phyloP scores from a whole-genome alignment of 2,329 filamentous ascomycete genomes.

The Sphaerulina populicola region DNA sequence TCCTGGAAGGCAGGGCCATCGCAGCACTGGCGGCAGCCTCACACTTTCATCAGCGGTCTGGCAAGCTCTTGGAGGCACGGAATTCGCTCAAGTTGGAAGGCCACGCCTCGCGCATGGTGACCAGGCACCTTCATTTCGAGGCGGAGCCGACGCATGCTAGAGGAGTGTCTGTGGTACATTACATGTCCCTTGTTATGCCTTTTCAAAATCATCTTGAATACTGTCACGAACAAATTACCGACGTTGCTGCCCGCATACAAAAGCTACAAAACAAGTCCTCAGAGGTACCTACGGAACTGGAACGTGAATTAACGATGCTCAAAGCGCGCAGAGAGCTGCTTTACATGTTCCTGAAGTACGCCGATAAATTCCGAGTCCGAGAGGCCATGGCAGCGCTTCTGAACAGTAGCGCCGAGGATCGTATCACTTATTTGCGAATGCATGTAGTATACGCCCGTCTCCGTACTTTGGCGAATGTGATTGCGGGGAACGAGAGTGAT shows the following conservation, averaged over 20 bases:
- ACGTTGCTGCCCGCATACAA: not conserved
- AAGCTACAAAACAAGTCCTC: not conserved
- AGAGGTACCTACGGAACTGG: not conserved
- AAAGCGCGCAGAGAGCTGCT: not conserved
- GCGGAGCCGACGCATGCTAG: slow-evolving; percentile 6
- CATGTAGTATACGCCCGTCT: not conserved
- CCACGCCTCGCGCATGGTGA: slow-evolving; percentile 14
- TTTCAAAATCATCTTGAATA: not conserved
- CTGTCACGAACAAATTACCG: not conserved
- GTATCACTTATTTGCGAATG: slow-evolving; percentile 1
- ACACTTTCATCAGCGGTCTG: not conserved
- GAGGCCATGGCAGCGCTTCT: slow-evolving; percentile 8
- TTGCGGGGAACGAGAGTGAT: not conserved
- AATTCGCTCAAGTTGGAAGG: not conserved
- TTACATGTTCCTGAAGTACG: not conserved
- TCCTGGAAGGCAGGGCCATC: slow-evolving; percentile 8
- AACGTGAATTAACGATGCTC: not conserved
- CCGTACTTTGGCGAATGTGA: not conserved
- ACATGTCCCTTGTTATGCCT: slow-evolving; percentile 3
- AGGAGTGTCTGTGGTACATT: slow-evolving; percentile 1
- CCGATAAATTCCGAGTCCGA: not conserved
- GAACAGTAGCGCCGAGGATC: slow-evolving; percentile 1
- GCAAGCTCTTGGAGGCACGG: not conserved
- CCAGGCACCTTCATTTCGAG: slow-evolving; percentile 13
- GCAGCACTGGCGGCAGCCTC: slow-evolving; percentile 8